Base-by-base conservation (phyloP, 805 yeast genomes). In the Saccharomycopsis oosterbeekiorum region DNA sequence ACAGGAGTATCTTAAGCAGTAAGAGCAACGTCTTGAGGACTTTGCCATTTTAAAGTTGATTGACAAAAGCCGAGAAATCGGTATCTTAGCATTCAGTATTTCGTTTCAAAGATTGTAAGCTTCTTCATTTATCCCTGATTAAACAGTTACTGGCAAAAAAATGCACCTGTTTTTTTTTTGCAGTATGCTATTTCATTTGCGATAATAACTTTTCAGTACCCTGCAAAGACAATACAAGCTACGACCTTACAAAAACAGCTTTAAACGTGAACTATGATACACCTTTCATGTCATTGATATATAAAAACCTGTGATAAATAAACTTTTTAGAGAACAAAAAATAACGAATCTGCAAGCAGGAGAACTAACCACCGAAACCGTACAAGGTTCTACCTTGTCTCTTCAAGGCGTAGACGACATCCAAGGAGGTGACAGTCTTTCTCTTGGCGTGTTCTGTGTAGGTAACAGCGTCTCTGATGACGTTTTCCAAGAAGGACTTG, bases 371-470 rank as follows among this genome's bases (percentile, higher is more conserved):
- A 84, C 98, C 98, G 88, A 93, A 94, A 91, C 98, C 98, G 78
- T 93, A 93, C 79, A 94, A 86, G 81, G 98, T 94, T 83, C 98
- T 89, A 76, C 99, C 99, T 84, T 94, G 97, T 87, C 98, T 91
- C 94, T 93, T 93, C 82, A 93, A 88, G 73, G 98, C 98, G 79
- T 93, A 93, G 73, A 93, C 98, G 70, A 93, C 98, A 77, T 93
- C 99, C 75, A 93, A 85, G 66, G 99, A 92, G 71, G 99, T 93
- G 73, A 93, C 98, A 68, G 99, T 94, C 91, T 93, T 93, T 87
- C 99, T 91, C 94, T 94, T 94, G 73, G 98, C 99, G 86, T 93
- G 98, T 82, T 94, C 98, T 70, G 99, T 94, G 84, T 93, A 93
- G 73, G 97, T 91, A 73, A 94, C 97, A 73, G 99, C 98, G 73